Percentiles rank a stretch among this genome's conserved stretches.
Conservation (phyloP, 1,139 yeast genomes). For the Debaryomyces coudertii region DNA sequence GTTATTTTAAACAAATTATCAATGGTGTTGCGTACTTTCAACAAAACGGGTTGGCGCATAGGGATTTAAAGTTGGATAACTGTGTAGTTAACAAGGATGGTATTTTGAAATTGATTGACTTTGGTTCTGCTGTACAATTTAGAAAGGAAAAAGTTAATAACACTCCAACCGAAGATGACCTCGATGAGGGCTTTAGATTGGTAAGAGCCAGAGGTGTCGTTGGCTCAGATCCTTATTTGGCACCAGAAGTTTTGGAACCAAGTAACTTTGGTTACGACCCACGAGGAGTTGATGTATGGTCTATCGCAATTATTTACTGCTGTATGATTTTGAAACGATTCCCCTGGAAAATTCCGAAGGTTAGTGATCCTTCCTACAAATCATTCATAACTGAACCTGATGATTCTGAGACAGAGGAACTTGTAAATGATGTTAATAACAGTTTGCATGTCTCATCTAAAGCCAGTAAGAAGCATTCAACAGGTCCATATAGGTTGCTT, state of each 20-base stretch:
- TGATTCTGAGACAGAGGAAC: slow-evolving; percentile 12
- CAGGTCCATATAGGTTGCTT: slow-evolving; percentile 40
- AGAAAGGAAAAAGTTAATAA: slow-evolving; percentile 30
- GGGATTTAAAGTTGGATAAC: slow-evolving; percentile 77
- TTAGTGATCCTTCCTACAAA: slow-evolving; percentile 56
- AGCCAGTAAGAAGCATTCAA: slow-evolving; percentile 9
- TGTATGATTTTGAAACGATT: slow-evolving; percentile 73
- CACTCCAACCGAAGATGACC: slow-evolving; percentile 29
- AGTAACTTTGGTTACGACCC: slow-evolving; percentile 61
- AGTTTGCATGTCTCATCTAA: background rate
- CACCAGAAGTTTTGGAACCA: slow-evolving; percentile 69
- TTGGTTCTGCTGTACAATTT: slow-evolving; percentile 75
- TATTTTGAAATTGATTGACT: slow-evolving; percentile 70
- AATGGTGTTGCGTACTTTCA: slow-evolving; percentile 66
- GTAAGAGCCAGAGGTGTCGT: slow-evolving; percentile 65
- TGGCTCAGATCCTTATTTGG: slow-evolving; percentile 80
- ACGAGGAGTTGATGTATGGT: slow-evolving; percentile 76
- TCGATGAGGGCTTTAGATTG: slow-evolving; percentile 30
- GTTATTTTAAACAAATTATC: slow-evolving; percentile 70
- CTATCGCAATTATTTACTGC: slow-evolving; percentile 73
- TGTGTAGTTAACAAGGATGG: slow-evolving; percentile 70
- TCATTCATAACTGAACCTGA: slow-evolving; percentile 34
- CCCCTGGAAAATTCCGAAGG: slow-evolving; percentile 79
- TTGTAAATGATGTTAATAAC: slow-evolving; percentile 11
- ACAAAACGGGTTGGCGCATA: slow-evolving; percentile 69